Percentiles rank a stretch among this genome's conserved stretches.
Evolutionary conservation across 2,329 filamentous ascomycete genomes (phyloP).

Genomic region (Exophiala spinifera): DNA sequence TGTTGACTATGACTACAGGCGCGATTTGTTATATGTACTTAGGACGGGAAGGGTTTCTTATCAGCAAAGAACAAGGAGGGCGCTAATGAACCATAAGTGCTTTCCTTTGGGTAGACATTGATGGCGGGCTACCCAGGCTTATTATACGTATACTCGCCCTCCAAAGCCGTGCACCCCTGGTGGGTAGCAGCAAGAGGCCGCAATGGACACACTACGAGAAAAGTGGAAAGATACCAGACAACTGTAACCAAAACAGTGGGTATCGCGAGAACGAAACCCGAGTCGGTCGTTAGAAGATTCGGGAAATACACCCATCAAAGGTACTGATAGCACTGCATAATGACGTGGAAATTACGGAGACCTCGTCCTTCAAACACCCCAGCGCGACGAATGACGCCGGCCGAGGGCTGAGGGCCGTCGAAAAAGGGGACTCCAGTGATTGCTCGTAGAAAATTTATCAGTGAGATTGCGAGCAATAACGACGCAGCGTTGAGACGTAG

Average conservation of each 20-base stretch:
- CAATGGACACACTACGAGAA: conserved; percentile 14
- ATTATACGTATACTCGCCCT: conserved; percentile 2
- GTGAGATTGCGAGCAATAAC: too few relatives aligned
- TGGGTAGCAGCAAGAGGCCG: conserved; percentile 4
- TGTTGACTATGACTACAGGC: background rate
- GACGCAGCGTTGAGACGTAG: too few relatives aligned
- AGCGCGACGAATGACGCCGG: background rate
- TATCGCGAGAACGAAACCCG: conserved; percentile 19
- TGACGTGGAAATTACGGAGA: conserved; percentile 16
- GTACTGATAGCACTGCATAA: conserved; percentile 2
- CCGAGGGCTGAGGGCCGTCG: conserved; percentile 13
- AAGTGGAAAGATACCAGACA: conserved; percentile 19
- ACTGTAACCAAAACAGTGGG: conserved; percentile 21
- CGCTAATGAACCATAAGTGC: too few relatives aligned
- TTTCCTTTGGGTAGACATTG: background rate
- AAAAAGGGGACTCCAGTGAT: too few relatives aligned
- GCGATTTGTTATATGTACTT: background rate
- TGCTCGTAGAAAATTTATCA: too few relatives aligned
- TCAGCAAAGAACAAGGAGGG: too few relatives aligned
- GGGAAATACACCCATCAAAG: background rate
- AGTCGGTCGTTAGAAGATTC: conserved; percentile 11
- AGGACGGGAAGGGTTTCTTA: too few relatives aligned
- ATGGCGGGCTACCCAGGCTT: background rate
- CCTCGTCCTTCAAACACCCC: background rate
- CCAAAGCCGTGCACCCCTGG: background rate